phyloP scores from a whole-genome alignment of 106 monocot species.

The Alisma plantagoaquatica region DNA sequence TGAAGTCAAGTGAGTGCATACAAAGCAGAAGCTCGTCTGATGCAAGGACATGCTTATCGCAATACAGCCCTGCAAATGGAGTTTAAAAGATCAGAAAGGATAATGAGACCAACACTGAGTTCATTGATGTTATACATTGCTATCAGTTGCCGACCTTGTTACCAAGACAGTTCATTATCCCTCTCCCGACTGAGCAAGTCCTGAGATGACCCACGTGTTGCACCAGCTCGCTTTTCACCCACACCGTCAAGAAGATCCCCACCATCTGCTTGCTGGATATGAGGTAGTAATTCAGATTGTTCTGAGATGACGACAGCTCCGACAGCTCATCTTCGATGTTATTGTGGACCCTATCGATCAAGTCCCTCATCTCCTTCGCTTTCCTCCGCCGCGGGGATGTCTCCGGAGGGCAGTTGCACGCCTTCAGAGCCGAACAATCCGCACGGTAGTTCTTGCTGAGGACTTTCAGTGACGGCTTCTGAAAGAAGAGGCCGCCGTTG shows the following conservation, averaged over 20 bases:
- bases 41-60: slow-evolving; percentile 89
- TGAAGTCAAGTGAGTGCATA: slow-evolving; percentile 90
- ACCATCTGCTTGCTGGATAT: slow-evolving; percentile 97
- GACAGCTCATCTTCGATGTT: slow-evolving; percentile 35
- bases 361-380: slow-evolving; percentile 43
- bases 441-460: slow-evolving; percentile 46
- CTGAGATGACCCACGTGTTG: slow-evolving; percentile 70
- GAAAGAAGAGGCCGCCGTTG: slow-evolving; percentile 40
- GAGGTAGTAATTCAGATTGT: slow-evolving; percentile 35
- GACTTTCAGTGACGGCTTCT: slow-evolving; percentile 63
- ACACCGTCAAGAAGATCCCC: slow-evolving; percentile 81
- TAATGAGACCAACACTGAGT: neutral
- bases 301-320: neutral
- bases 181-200: slow-evolving; percentile 64
- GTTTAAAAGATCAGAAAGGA: neutral
- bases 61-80: slow-evolving; percentile 65
- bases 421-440: slow-evolving; percentile 36
- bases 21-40: slow-evolving; percentile 73
- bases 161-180: slow-evolving; percentile 87
- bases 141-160: slow-evolving; percentile 64
- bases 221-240: slow-evolving; percentile 79
- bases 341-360: slow-evolving; percentile 26
- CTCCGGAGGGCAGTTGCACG: slow-evolving; percentile 56
- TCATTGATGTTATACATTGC: neutral
- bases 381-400: slow-evolving; percentile 7